Percentiles rank a stretch among this genome's conserved stretches.
Conservation (phyloP, 2,329 filamentous ascomycete genomes). For the Dactylella cylindrospora region DNA sequence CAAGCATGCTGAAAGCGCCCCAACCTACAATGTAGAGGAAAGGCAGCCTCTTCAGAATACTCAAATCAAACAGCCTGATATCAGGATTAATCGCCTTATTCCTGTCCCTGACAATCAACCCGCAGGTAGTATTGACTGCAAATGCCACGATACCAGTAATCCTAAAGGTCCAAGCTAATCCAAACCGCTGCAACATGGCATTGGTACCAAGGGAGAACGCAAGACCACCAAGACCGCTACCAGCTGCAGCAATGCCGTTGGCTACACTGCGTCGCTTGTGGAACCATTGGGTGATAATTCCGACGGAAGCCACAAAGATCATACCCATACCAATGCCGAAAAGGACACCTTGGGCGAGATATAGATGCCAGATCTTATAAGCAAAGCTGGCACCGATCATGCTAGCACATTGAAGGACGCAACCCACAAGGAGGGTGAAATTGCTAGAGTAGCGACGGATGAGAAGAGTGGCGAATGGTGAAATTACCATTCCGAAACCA, state of each 20-base stretch:
- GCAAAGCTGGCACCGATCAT: constrained; percentile 72
- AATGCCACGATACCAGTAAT: constrained; percentile 66
- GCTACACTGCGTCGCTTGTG: constrained; percentile 67
- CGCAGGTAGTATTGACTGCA: constrained; percentile 65
- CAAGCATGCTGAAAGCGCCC: constrained; percentile 71
- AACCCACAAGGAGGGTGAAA: constrained; percentile 65
- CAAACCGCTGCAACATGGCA: constrained; percentile 66
- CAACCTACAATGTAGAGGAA: constrained; percentile 68
- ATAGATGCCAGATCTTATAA: constrained; percentile 70
- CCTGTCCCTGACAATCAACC: constrained; percentile 67
- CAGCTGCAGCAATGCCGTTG: constrained; percentile 68
- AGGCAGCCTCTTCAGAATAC: constrained; percentile 63
- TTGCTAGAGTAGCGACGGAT: constrained; percentile 66
- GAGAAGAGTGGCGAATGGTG: constrained; percentile 66
- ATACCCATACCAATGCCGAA: constrained; percentile 81
- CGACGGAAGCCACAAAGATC: constrained; percentile 68
- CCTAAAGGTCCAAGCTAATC: constrained; percentile 67
- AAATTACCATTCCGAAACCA: constrained; percentile 59
- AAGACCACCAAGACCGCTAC: constrained; percentile 73
- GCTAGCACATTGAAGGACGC: constrained; percentile 64
- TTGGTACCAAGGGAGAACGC: constrained; percentile 68
- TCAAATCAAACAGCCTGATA: constrained; percentile 66
- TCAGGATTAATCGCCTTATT: constrained; percentile 70
- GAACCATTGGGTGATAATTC: constrained; percentile 74
- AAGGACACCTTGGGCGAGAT: constrained; percentile 71